Evolutionary conservation across 805 yeast genomes (phyloP).

Genomic region (Yarrowia hollandica): DNA sequence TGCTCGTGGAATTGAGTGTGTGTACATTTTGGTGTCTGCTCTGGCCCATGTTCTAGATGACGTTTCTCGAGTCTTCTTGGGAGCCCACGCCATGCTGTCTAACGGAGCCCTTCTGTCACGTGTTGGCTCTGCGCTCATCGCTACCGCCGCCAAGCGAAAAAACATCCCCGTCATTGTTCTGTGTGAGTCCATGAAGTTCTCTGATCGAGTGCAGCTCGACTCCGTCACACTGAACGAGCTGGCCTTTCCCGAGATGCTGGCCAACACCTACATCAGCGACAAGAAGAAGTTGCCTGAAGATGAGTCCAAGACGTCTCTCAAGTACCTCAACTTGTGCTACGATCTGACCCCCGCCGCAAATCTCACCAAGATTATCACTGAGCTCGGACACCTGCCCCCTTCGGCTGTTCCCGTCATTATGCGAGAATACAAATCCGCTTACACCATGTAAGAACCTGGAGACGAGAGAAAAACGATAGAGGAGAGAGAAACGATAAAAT

Average conservation of each 20-base stretch:
- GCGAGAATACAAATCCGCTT: constrained; percentile 72
- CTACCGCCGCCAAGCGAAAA: constrained; percentile 84
- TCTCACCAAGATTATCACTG: constrained; percentile 92
- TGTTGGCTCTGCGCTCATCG: constrained; percentile 91
- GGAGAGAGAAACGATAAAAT: neutral
- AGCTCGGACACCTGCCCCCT: constrained; percentile 94
- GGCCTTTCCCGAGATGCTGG: constrained; percentile 40
- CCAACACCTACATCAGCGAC: constrained; percentile 38
- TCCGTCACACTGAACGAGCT: constrained; percentile 93
- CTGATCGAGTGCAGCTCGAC: constrained; percentile 93
- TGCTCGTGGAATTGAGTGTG: constrained; percentile 62
- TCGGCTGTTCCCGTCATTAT: constrained; percentile 97
- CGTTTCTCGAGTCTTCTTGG: constrained; percentile 87
- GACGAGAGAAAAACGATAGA: neutral
- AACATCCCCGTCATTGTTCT: constrained; percentile 94
- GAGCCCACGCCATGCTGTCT: constrained; percentile 96
- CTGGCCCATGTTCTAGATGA: constrained; percentile 78
- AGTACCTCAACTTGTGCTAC: constrained; percentile 80
- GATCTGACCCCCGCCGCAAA: constrained; percentile 93
- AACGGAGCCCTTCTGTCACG: constrained; percentile 91
- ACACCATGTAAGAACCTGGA: constrained; percentile 11
- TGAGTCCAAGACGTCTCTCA: constrained; percentile 43
- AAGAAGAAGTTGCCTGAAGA: constrained; percentile 29
- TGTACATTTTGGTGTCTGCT: constrained; percentile 78
- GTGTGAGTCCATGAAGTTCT: constrained; percentile 91